These are phyloP conservation scores for Acanthamoeba quina DNA, from an alignment of 208 protist species.

Conservation along the genomic window DNA sequence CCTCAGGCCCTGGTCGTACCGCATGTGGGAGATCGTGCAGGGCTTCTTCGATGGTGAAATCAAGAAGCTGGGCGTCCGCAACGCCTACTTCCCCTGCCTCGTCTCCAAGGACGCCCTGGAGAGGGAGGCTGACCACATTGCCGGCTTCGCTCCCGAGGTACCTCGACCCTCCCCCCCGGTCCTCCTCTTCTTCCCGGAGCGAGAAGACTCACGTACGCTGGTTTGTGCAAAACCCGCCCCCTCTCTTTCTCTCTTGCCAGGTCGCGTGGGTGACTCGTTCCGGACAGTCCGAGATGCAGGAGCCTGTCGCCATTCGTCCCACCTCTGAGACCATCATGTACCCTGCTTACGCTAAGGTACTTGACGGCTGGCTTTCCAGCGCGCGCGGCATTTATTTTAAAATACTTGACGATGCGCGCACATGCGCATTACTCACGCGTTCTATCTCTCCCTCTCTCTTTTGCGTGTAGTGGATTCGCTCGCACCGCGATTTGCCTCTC, in stretches of 20 bases:
- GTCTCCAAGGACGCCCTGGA: conserved; percentile 96
- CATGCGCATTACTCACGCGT: too few relatives aligned
- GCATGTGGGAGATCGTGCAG: conserved; percentile 98
- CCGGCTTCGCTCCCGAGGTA: conserved; percentile 98
- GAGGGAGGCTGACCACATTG: conserved; percentile 98
- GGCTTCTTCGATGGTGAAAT: conserved; percentile 92
- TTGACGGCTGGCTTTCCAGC: too few relatives aligned
- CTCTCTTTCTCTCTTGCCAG: conserved; percentile 54
- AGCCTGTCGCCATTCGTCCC: conserved; percentile 98
- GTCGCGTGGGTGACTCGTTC: conserved; percentile 94
- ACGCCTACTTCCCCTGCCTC: conserved; percentile 98
- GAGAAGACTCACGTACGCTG: neutral
- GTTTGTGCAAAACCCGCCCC: conserved; percentile 81
- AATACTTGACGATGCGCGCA: too few relatives aligned
- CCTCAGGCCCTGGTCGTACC: conserved; percentile 97
- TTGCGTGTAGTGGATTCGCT: conserved; percentile 96
- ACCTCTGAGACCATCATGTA: conserved; percentile 99
- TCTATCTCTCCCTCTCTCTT: too few relatives aligned
- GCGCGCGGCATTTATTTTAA: too few relatives aligned
- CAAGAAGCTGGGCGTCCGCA: conserved; percentile 96
- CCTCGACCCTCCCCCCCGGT: neutral
- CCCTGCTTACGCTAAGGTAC: conserved; percentile 97
- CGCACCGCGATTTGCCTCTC: conserved; percentile 97
- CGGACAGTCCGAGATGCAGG: conserved; percentile 88
- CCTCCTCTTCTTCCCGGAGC: too few relatives aligned